Evolutionary conservation across 805 yeast species (phyloP).

Genomic region (Yarrowia keelungensis): DNA sequence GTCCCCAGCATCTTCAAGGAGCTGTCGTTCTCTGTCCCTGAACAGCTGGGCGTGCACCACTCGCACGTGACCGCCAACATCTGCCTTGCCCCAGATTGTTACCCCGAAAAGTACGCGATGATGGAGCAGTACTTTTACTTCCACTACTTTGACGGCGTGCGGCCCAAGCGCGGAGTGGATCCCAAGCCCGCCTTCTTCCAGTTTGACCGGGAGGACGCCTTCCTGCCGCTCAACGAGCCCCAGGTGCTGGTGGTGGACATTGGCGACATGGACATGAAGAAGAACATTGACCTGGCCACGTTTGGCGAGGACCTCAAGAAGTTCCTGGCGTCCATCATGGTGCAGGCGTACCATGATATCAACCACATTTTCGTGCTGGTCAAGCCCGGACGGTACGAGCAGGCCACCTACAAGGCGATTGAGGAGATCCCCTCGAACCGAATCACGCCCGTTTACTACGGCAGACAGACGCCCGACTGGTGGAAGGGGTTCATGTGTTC

Average conservation of each 20-base stretch:
- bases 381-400: conserved; percentile 34
- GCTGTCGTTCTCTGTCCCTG: conserved; percentile 27
- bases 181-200: conserved; percentile 35
- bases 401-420: conserved; percentile 35
- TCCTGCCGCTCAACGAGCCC: conserved; percentile 30
- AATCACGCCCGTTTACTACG: conserved; percentile 37
- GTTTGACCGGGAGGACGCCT: conserved; percentile 16
- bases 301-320: conserved; percentile 23
- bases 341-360: conserved; percentile 19
- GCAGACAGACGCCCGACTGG: conserved; percentile 19
- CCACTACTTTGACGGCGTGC: conserved; percentile 37
- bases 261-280: conserved; percentile 37
- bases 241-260: conserved; percentile 39
- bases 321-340: conserved; percentile 31
- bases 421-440: conserved; percentile 36
- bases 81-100: conserved; percentile 38
- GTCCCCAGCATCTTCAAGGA: conserved; percentile 13
- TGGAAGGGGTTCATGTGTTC: conserved; percentile 40
- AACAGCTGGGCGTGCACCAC: conserved; percentile 19
- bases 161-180: conserved; percentile 26
- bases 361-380: conserved; percentile 37
- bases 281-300: conserved; percentile 7
- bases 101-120: conserved; percentile 31
- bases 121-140: conserved; percentile 35
- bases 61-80: conserved; percentile 24